These are phyloP conservation scores for Aspergillus pseudoviridinutans DNA, from an alignment of 2,329 filamentous ascomycete genomes.

Conservation along the genomic window DNA sequence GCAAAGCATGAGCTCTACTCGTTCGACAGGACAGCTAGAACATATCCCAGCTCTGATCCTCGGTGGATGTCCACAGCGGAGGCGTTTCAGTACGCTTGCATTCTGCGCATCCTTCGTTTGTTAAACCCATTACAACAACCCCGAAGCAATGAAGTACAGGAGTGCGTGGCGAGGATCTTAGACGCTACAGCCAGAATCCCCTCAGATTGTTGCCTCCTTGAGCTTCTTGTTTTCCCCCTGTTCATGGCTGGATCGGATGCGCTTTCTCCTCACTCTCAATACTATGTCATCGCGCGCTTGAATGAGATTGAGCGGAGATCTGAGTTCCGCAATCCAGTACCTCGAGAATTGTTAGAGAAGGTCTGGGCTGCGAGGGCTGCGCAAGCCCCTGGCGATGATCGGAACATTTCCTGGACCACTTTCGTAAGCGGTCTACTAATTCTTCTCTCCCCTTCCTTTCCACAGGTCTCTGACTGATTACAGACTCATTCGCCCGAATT, in stretches of 20 bases:
- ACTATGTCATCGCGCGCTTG: conserved; percentile 26
- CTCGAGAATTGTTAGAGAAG: conserved; percentile 18
- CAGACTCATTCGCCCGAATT: conserved; percentile 21
- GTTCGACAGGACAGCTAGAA: conserved; percentile 17
- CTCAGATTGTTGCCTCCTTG: conserved; percentile 18
- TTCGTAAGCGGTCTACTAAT: conserved; percentile 20
- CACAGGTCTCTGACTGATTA: background rate
- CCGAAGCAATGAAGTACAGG: conserved; percentile 18
- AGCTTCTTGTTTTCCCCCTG: conserved; percentile 26
- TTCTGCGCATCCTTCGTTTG: conserved; percentile 25
- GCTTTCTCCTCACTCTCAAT: conserved; percentile 24
- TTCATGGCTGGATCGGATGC: conserved; percentile 29
- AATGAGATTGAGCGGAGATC: conserved; percentile 23
- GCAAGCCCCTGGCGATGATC: conserved; percentile 15
- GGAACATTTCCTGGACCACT: conserved; percentile 24
- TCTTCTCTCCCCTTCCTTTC: background rate
- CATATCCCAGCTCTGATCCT: conserved; percentile 20
- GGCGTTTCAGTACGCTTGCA: conserved; percentile 25
- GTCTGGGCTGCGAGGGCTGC: conserved; percentile 25
- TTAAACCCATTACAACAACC: conserved; percentile 19
- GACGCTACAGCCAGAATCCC: conserved; percentile 24
- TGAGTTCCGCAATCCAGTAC: conserved; percentile 21
- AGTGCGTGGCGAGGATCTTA: conserved; percentile 22
- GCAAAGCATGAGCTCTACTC: conserved; percentile 19
- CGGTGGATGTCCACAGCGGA: conserved; percentile 24